A percentile compares a stretch with the other conserved stretches of the same genome.
Conservation (phyloP, 176 grass and related monocot genomes). For the Elymus sibiricus region DNA sequence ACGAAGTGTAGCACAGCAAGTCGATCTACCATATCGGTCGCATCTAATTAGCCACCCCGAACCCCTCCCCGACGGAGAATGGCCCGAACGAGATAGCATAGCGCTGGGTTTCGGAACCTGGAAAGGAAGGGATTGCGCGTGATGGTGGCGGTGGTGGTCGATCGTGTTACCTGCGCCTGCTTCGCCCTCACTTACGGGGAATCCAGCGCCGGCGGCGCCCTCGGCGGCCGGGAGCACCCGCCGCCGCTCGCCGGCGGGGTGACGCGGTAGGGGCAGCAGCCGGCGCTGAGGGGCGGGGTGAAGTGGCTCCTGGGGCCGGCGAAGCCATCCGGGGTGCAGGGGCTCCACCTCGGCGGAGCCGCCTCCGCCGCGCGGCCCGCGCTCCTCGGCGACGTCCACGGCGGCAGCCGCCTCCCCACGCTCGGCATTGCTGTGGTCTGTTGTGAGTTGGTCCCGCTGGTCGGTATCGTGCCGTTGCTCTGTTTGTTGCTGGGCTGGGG, state of each 20-base stretch:
- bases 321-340: background rate
- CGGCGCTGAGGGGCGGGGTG: background rate
- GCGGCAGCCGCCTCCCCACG: slow-evolving; percentile 29
- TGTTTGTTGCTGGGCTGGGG: too few species aligned
- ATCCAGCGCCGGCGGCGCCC: slow-evolving; percentile 30
- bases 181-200: slow-evolving; percentile 50
- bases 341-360: slow-evolving; percentile 15
- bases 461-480: too few species aligned
- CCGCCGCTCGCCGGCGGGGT: slow-evolving; percentile 7
- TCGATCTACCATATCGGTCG: background rate
- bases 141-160: background rate
- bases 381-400: slow-evolving; percentile 41
- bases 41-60: background rate
- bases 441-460: too few species aligned
- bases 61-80: background rate
- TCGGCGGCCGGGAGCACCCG: slow-evolving; percentile 20
- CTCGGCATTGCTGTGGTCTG: slow-evolving; percentile 16
- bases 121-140: background rate
- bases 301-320: background rate
- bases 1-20: background rate
- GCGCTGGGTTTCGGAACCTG: background rate
- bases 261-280: background rate
- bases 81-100: background rate
- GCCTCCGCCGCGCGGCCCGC: background rate
- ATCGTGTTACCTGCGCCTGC: slow-evolving; percentile 41